A percentile compares a stretch with the other conserved stretches of the same genome.
Evolutionary conservation across 2,329 filamentous ascomycete genomes (phyloP).

Genomic region (Penicillium sp.): DNA sequence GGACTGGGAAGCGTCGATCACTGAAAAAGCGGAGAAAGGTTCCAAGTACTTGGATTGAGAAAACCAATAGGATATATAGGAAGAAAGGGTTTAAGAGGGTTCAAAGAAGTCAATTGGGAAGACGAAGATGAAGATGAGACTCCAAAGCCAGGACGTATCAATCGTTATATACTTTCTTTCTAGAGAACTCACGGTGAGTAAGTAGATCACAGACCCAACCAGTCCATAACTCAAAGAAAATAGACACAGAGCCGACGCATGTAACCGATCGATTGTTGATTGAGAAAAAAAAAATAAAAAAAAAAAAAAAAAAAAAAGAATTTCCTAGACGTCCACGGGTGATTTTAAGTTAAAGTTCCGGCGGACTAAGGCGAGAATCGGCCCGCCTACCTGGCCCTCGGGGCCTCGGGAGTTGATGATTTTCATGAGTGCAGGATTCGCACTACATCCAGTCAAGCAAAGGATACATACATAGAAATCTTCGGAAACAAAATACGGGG

Average conservation of each 20-base stretch:
- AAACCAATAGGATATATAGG: not conserved
- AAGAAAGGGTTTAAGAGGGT: not conserved
- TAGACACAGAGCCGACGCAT: not conserved
- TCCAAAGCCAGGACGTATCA: not conserved
- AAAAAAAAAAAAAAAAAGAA: no score
- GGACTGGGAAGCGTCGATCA: constrained; percentile 22
- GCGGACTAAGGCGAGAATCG: no score
- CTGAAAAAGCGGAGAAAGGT: constrained; percentile 12
- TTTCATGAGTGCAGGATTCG: no score
- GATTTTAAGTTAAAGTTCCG: no score
- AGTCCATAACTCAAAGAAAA: not conserved
- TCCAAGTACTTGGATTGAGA: constrained; percentile 4
- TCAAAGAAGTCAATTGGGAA: not conserved
- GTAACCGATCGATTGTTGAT: not conserved
- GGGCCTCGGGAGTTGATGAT: no score
- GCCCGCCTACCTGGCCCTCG: no score
- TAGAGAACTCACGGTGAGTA: not conserved
- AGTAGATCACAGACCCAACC: not conserved
- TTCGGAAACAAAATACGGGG: no score
- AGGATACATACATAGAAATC: no score
- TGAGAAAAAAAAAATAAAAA: not conserved
- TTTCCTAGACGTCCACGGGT: no score
- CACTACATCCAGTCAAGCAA: no score
- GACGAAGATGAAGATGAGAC: not conserved
- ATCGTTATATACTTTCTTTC: constrained; percentile 2